Evolutionary conservation across 441 rosid genomes (phyloP), one percentile per base, ranked within the genome.

Genomic region (Melastoma candidum): DNA sequence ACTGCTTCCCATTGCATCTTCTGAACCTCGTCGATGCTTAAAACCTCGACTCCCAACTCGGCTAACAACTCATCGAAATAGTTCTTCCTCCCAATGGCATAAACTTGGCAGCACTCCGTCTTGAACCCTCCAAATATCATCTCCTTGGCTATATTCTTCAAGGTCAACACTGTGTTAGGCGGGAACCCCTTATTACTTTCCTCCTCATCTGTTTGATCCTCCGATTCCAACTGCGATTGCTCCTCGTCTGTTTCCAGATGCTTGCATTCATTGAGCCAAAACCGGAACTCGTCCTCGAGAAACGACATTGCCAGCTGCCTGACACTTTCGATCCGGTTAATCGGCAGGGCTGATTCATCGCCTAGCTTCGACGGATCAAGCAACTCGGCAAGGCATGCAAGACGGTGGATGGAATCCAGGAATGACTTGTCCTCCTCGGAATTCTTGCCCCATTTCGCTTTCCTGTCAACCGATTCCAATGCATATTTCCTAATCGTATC

Each of bases 1-100:
- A 92, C 39, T 0, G 74, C 54, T 13, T 88, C 96, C 96, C 96
- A 85, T 3, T 57, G 71, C 94, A 80, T 79, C 63, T 71, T 92
- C 46, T 76, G 98, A 43, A 80, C 82, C 17, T 90, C 97, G 14
- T 90, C 97, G 2, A 84, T 77, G 70, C 96, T 81, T 32, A 73
- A 61, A 59, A 73, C 81, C 72, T 84, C 83, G 49, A 84, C 87
- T 27, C 95, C 95, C 3, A 75, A 49, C 6, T 74, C 72, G 62
- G 54, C 68, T 53, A 90, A 62, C 11, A 65, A 62, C n/a, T 72
- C 80, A 50, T 81, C 87, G 46, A 87, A 71, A 1, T 75, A 75
- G 46, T 72, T 63, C 64, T 87, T 74, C 61, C 97, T 78, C n/a
- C 69, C 69, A 0, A 78, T 57, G 64, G 73, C 53, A 62, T 75